phyloP scores from a whole-genome alignment of 2,329 filamentous ascomycete genomes.

The Nemania abortiva region DNA sequence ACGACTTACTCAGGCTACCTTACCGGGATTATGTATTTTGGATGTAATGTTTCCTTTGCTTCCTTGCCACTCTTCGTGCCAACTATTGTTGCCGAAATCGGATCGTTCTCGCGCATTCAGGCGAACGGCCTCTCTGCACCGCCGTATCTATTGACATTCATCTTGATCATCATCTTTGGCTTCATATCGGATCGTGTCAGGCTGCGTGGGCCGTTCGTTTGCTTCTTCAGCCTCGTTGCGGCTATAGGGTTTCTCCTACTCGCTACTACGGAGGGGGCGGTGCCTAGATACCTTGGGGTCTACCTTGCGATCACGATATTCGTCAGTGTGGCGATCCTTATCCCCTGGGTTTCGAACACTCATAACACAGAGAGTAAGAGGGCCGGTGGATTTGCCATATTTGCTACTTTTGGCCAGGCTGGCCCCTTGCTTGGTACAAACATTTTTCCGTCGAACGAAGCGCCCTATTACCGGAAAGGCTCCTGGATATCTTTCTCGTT shows the following conservation, averaged over 20 bases:
- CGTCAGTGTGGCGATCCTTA: constrained; percentile 51
- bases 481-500: constrained; percentile 53
- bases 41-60: constrained; percentile 51
- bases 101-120: constrained; percentile 51
- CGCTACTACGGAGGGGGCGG: constrained; percentile 51
- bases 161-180: constrained; percentile 53
- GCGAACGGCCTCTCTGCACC: constrained; percentile 55
- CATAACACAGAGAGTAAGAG: constrained; percentile 54
- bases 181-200: constrained; percentile 54
- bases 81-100: constrained; percentile 53
- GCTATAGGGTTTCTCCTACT: constrained; percentile 57
- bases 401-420: constrained; percentile 55
- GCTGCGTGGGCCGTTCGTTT: constrained; percentile 56
- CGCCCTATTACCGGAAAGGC: constrained; percentile 52
- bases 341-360: constrained; percentile 55
- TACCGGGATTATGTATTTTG: constrained; percentile 55
- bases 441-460: constrained; percentile 51
- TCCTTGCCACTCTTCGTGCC: constrained; percentile 51
- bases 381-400: constrained; percentile 53
- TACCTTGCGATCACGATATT: constrained; percentile 57
- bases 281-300: constrained; percentile 53
- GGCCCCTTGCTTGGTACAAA: constrained; percentile 51
- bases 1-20: constrained; percentile 32
- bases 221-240: constrained; percentile 51
- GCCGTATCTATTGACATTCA: constrained; percentile 56